Base-by-base conservation (phyloP, 139 green algal genomes). In the Chlorella sorokiniana region DNA sequence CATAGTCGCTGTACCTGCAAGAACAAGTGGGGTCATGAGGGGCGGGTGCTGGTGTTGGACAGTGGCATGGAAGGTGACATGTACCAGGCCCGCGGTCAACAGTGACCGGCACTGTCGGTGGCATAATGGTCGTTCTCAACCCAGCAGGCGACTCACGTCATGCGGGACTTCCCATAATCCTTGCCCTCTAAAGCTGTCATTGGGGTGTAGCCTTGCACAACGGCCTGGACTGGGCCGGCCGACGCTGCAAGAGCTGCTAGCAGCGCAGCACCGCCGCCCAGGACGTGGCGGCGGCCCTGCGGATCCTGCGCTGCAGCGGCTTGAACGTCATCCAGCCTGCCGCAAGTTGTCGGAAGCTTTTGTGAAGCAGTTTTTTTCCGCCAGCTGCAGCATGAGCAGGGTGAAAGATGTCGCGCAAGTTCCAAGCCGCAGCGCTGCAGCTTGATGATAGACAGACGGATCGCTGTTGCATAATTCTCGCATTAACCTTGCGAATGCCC, bases 81-180 rank as follows among this genome's bases (percentile, higher is more conserved):
- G 1, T 14, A n/a, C n/a, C n/a, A n/a, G n/a, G n/a, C n/a, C n/a
- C n/a, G n/a, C n/a, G n/a, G n/a, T n/a, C n/a, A n/a, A n/a, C n/a
- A n/a, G n/a, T n/a, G n/a, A n/a, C n/a, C n/a, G n/a, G n/a, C n/a
- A n/a, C n/a, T n/a, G n/a, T n/a, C n/a, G n/a, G n/a, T n/a, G n/a
- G n/a, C n/a, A n/a, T n/a, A n/a, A n/a, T n/a, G n/a, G n/a, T n/a
- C n/a, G n/a, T n/a, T n/a, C n/a, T n/a, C n/a, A n/a, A n/a, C n/a
- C n/a, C n/a, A n/a, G n/a, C n/a, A n/a, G n/a, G n/a, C n/a, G n/a
- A 37, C 75, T 81, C 68, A 90, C 88, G 81, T 85, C 84, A 92
- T 94, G 22, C 90, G 85, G 4, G 87, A 69, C 86, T 98, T 98
- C 52, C 95, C 95, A 82, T 98, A 98, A 79, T 98, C 95, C 80